Evolutionary conservation across 1,284 basidiomycete species (phyloP).

Genomic region (Calocybe gambosa): DNA sequence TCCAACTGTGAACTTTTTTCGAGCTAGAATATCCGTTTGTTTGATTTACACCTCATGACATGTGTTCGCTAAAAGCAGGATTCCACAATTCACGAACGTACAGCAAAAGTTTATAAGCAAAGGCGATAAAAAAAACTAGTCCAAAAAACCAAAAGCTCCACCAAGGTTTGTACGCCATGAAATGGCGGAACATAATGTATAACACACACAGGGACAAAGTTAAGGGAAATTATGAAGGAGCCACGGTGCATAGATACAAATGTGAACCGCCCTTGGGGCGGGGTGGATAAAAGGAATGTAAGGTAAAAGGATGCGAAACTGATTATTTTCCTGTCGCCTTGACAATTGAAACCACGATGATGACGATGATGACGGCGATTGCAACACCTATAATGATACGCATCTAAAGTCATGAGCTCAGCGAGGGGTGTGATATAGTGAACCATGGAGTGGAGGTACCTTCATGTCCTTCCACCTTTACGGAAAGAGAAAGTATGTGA

Average conservation of each 20-base stretch:
- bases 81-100: too few species aligned
- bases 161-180: slow-evolving; percentile 9
- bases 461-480: slow-evolving; percentile 97
- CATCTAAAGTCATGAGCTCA: slow-evolving; percentile 56
- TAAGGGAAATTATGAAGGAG: slow-evolving; percentile 16
- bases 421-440: neutral
- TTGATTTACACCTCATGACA: too few species aligned
- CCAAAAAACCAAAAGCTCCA: slow-evolving; percentile 13
- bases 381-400: slow-evolving; percentile 86
- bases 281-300: neutral
- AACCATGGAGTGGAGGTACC: slow-evolving; percentile 34
- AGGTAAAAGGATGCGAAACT: slow-evolving; percentile 2
- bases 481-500: slow-evolving; percentile 1
- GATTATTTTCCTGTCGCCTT: slow-evolving; percentile 61
- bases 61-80: too few species aligned
- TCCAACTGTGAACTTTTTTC: too few species aligned
- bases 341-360: slow-evolving; percentile 91
- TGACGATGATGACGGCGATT: slow-evolving; percentile 83
- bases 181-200: slow-evolving; percentile 12
- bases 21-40: too few species aligned
- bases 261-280: slow-evolving; percentile 3
- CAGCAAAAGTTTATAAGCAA: slow-evolving; percentile 1
- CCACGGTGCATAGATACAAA: slow-evolving; percentile 23
- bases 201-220: slow-evolving; percentile 12
- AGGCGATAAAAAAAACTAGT: slow-evolving; percentile 13